A percentile compares a stretch with the other conserved stretches of the same genome.
Conservation (phyloP, 257 asterid species). For the Anisodus acutangulus region DNA sequence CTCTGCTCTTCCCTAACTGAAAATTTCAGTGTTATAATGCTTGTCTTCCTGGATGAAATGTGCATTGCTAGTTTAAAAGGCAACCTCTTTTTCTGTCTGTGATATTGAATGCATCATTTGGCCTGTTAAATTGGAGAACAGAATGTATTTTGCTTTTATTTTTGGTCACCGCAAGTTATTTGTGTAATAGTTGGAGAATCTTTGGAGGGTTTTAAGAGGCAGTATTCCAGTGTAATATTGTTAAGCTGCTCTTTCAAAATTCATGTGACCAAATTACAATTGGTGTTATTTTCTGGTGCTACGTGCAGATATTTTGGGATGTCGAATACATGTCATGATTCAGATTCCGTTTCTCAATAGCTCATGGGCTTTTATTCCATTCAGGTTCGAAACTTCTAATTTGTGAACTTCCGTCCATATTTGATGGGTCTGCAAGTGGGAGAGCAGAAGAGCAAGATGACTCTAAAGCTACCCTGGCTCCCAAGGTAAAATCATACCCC, state of each 20-base stretch:
- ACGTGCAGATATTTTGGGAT: background rate
- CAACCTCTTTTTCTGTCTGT: background rate
- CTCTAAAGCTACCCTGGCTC: slow-evolving; percentile 78
- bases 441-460: slow-evolving; percentile 82
- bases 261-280: background rate
- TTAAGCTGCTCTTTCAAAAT: background rate
- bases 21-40: background rate
- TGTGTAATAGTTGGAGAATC: background rate
- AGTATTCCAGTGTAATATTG: background rate
- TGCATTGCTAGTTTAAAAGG: background rate
- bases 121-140: background rate
- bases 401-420: slow-evolving; percentile 77
- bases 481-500: slow-evolving; percentile 59
- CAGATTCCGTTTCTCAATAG: background rate
- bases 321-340: background rate
- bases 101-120: slow-evolving; percentile 3
- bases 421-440: slow-evolving; percentile 81
- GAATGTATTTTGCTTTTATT: background rate
- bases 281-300: background rate
- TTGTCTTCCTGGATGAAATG: background rate
- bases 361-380: slow-evolving; percentile 26
- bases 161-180: slow-evolving; percentile 1
- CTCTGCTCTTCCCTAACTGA: background rate
- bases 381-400: slow-evolving; percentile 87
- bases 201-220: background rate